Conservation (phyloP, 2,329 filamentous ascomycete genomes). For the Trichoderma lentiforme region DNA sequence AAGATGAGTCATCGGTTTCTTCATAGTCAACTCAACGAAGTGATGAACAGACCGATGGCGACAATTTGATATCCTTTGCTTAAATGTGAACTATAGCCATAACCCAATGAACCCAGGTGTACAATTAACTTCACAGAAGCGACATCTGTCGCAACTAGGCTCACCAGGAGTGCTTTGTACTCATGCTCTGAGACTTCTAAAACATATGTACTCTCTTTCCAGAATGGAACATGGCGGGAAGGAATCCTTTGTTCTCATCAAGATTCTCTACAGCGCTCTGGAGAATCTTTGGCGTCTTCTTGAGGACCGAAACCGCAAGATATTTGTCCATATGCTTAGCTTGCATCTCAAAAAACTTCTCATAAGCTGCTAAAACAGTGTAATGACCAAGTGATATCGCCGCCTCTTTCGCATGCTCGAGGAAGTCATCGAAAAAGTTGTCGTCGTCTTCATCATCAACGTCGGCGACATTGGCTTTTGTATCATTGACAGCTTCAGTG, state of each 20-base stretch:
- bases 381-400: neutral
- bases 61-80: neutral
- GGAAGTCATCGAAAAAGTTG: neutral
- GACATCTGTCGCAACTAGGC: neutral
- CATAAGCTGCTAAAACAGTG: neutral
- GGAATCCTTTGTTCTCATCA: neutral
- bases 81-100: neutral
- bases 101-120: neutral
- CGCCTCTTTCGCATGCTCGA: neutral
- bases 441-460: neutral
- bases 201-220: conserved; percentile 1
- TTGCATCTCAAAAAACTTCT: neutral
- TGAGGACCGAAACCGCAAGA: neutral
- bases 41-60: neutral
- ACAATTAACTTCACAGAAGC: neutral
- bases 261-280: conserved; percentile 5
- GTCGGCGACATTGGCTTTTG: neutral
- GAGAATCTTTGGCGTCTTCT: conserved; percentile 5
- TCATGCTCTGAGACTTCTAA: neutral
- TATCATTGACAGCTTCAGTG: neutral
- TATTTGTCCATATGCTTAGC: conserved; percentile 2
- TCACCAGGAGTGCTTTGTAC: neutral
- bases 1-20: neutral
- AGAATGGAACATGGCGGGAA: conserved; percentile 10
- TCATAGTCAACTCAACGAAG: neutral